Evolutionary conservation across 2,329 filamentous ascomycete species (phyloP).

Genomic region (Camptophora hylomeconis): DNA sequence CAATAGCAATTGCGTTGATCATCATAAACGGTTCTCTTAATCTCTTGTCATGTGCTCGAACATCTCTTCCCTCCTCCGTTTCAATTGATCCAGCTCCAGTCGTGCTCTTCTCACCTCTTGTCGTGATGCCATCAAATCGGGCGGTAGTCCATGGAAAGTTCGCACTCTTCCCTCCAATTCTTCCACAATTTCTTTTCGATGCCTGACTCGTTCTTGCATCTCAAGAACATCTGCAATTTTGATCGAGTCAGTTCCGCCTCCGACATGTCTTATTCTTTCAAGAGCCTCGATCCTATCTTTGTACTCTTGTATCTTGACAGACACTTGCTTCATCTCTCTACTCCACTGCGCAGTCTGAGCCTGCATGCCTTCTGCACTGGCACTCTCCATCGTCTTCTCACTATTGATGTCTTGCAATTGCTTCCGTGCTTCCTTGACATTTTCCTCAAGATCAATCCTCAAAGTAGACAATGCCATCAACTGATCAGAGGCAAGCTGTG

Average conservation of each 20-base stretch:
- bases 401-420: constrained; percentile 17
- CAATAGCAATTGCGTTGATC: neutral
- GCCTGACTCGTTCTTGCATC: constrained; percentile 19
- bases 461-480: constrained; percentile 4
- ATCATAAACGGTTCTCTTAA: neutral
- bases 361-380: constrained; percentile 39
- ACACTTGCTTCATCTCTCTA: constrained; percentile 54
- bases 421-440: constrained; percentile 30
- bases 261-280: constrained; percentile 19
- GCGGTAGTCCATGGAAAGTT: constrained; percentile 59
- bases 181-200: constrained; percentile 42
- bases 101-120: constrained; percentile 57
- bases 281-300: constrained; percentile 38
- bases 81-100: constrained; percentile 48
- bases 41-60: constrained; percentile 46
- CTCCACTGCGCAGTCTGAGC: constrained; percentile 63
- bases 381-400: constrained; percentile 15
- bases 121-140: constrained; percentile 55
- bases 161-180: constrained; percentile 49
- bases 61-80: constrained; percentile 52
- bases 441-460: constrained; percentile 37
- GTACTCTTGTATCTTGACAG: constrained; percentile 55
- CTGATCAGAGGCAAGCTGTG: constrained; percentile 30
- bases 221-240: constrained; percentile 7
- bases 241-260: neutral